A percentile compares a stretch with the other conserved stretches of the same genome.
These are phyloP conservation scores for Castanospermum australe DNA, from an alignment of 306 rosid genomes.

Conservation along the genomic window DNA sequence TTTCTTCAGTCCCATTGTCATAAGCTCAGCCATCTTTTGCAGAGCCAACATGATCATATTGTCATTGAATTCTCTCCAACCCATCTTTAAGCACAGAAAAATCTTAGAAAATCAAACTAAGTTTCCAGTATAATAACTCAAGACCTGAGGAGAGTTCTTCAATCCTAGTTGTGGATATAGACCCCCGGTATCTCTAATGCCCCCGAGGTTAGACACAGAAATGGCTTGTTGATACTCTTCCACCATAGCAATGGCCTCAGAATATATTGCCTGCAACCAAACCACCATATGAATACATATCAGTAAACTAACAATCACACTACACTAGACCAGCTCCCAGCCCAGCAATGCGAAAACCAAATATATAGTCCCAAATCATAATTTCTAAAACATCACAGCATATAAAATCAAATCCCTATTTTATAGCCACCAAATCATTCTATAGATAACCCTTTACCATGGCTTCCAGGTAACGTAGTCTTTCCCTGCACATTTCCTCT, in stretches of 20 bases:
- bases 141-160: slow-evolving; percentile 79
- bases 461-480: slow-evolving; percentile 82
- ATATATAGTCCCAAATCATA: neutral
- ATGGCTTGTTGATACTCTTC: slow-evolving; percentile 83
- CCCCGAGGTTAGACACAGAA: slow-evolving; percentile 63
- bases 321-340: slow-evolving; percentile 9
- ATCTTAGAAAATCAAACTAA: neutral
- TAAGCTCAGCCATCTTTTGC: neutral
- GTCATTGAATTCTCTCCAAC: neutral
- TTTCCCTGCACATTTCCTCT: slow-evolving; percentile 95
- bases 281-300: slow-evolving; percentile 13
- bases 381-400: neutral
- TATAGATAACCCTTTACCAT: slow-evolving; percentile 48
- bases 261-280: slow-evolving; percentile 72
- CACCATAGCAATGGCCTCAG: slow-evolving; percentile 86
- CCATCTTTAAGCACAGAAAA: neutral
- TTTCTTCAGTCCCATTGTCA: neutral
- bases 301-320: slow-evolving; percentile 21
- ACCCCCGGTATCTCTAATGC: slow-evolving; percentile 60
- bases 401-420: neutral
- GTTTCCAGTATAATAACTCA: slow-evolving; percentile 4
- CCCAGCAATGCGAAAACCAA: neutral
- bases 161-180: slow-evolving; percentile 68
- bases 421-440: neutral
- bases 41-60: neutral